Evolutionary conservation across 805 yeast genomes (phyloP).

Genomic region (Starmerella bombicola): DNA sequence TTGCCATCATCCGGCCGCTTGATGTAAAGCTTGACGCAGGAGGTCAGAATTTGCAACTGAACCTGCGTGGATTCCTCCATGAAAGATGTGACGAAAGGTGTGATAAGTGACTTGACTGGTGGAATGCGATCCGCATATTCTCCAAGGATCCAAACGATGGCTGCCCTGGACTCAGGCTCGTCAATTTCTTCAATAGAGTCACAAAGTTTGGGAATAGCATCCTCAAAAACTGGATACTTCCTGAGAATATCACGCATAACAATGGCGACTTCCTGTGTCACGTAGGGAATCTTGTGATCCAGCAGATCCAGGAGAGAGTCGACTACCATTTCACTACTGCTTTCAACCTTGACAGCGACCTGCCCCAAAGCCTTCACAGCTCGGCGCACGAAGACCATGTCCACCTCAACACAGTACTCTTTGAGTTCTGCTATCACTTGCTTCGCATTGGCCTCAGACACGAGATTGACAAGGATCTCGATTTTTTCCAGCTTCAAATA

Average conservation of each 20-base stretch:
- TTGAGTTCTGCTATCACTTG: constrained; percentile 63
- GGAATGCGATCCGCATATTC: constrained; percentile 50
- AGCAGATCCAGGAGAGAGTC: constrained; percentile 52
- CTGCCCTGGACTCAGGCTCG: constrained; percentile 68
- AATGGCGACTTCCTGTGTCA: constrained; percentile 68
- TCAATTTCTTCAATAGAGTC: constrained; percentile 44
- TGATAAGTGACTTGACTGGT: constrained; percentile 31
- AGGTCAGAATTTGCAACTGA: constrained; percentile 62
- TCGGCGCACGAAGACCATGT: constrained; percentile 76
- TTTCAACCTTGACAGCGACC: constrained; percentile 62
- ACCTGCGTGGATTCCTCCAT: constrained; percentile 63
- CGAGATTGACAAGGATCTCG: constrained; percentile 71
- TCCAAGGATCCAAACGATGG: constrained; percentile 77
- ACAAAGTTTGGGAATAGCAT: constrained; percentile 36
- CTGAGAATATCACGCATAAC: constrained; percentile 67
- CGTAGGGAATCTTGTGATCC: constrained; percentile 46
- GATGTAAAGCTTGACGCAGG: constrained; percentile 64
- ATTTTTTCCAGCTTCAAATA: constrained; percentile 88
- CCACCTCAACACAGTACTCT: constrained; percentile 83
- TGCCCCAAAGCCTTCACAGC: constrained; percentile 87
- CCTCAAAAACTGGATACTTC: constrained; percentile 53
- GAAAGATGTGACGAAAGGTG: constrained; percentile 37
- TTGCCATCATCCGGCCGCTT: constrained; percentile 44
- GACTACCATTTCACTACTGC: constrained; percentile 54
- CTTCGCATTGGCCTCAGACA: constrained; percentile 48